Percentiles rank a stretch among this genome's conserved stretches.
Conservation (phyloP, 1,139 yeast species). For the Pichia sp. region DNA sequence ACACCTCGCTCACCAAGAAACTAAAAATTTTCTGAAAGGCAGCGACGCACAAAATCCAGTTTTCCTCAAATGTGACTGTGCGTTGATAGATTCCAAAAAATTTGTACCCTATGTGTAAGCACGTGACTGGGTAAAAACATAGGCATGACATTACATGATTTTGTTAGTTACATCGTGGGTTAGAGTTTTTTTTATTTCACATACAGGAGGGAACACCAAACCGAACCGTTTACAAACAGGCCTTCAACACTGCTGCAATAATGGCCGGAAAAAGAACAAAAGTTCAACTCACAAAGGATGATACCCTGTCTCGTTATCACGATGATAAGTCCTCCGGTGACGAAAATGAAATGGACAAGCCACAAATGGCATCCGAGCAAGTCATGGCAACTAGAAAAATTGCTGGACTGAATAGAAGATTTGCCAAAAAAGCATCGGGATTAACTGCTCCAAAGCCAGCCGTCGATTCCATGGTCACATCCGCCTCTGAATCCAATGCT, state of each 20-base stretch:
- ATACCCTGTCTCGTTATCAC: slow-evolving; percentile 13
- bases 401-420: slow-evolving; percentile 18
- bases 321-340: slow-evolving; percentile 31
- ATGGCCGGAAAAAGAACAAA: slow-evolving; percentile 38
- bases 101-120: too few relatives aligned
- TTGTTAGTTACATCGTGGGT: too few relatives aligned
- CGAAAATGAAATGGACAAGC: slow-evolving; percentile 26
- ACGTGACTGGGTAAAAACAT: too few relatives aligned
- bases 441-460: background rate
- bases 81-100: too few relatives aligned
- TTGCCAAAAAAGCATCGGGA: slow-evolving; percentile 1
- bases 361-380: slow-evolving; percentile 46
- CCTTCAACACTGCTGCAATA: background rate
- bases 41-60: too few relatives aligned
- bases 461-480: slow-evolving; percentile 14
- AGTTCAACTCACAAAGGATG: slow-evolving; percentile 41
- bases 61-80: too few relatives aligned
- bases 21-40: too few relatives aligned
- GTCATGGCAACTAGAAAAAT: slow-evolving; percentile 58
- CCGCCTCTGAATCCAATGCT: background rate
- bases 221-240: background rate
- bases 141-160: too few relatives aligned
- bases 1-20: too few relatives aligned
- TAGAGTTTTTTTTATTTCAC: too few relatives aligned
- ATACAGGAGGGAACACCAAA: too few relatives aligned